Evolutionary conservation across 305 asterid genomes (phyloP).

Genomic region (Plantago coronopus): DNA sequence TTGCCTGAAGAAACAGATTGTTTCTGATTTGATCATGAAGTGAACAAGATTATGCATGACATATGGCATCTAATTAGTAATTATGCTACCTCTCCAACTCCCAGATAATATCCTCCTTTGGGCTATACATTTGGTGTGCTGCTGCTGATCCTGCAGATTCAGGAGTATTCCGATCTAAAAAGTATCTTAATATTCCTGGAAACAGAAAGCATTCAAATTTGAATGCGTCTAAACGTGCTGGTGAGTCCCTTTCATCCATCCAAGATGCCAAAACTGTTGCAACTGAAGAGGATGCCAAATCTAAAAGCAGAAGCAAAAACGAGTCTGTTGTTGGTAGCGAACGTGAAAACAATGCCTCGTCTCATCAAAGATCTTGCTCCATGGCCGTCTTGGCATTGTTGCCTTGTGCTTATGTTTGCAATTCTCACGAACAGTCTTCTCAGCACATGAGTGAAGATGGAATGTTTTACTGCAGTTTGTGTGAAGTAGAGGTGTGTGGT

Average conservation of each 20-base stretch:
- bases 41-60: background rate
- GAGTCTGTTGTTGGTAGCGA: slow-evolving; percentile 41
- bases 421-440: slow-evolving; percentile 52
- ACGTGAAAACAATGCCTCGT: slow-evolving; percentile 28
- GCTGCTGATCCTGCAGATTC: slow-evolving; percentile 95
- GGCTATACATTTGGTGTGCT: slow-evolving; percentile 94
- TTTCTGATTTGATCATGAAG: slow-evolving; percentile 9
- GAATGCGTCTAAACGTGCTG: slow-evolving; percentile 51
- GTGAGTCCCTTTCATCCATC: slow-evolving; percentile 56
- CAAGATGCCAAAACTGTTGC: slow-evolving; percentile 47
- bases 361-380: slow-evolving; percentile 31
- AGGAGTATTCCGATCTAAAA: slow-evolving; percentile 82
- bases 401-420: slow-evolving; percentile 63
- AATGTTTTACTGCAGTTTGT: slow-evolving; percentile 97
- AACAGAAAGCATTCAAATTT: slow-evolving; percentile 36
- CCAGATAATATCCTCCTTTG: slow-evolving; percentile 69
- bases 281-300: slow-evolving; percentile 37
- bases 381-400: slow-evolving; percentile 42
- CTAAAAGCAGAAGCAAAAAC: slow-evolving; percentile 30
- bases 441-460: slow-evolving; percentile 84
- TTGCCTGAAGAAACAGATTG: background rate
- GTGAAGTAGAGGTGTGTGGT: slow-evolving; percentile 88
- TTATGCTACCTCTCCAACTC: slow-evolving; percentile 18
- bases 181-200: slow-evolving; percentile 53
- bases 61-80: too few species aligned